Evolutionary conservation across 805 yeast species (phyloP).

Genomic region (Monosporozyma yasuniensis): DNA sequence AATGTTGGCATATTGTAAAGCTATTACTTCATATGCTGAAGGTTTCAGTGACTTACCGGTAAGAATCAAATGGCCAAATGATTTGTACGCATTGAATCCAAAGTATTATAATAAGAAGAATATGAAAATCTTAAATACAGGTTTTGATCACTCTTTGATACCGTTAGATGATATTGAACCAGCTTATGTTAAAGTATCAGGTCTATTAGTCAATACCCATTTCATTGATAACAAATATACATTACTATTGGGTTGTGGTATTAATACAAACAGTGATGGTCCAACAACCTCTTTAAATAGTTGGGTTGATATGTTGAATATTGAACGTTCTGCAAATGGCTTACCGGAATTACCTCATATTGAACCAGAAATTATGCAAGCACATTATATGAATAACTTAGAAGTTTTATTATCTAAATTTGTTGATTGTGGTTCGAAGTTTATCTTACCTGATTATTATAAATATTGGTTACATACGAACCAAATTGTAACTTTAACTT

Average conservation of each 20-base stretch:
- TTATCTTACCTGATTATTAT: slow-evolving; percentile 66
- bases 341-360: slow-evolving; percentile 38
- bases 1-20: slow-evolving; percentile 74
- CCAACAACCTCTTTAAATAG: slow-evolving; percentile 86
- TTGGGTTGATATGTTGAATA: slow-evolving; percentile 55
- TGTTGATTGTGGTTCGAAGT: slow-evolving; percentile 52
- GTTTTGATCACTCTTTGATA: slow-evolving; percentile 26
- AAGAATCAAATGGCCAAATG: slow-evolving; percentile 94
- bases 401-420: slow-evolving; percentile 55
- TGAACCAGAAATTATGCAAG: slow-evolving; percentile 37
- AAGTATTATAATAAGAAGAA: slow-evolving; percentile 36
- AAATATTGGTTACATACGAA: slow-evolving; percentile 75
- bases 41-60: slow-evolving; percentile 74
- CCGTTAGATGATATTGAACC: slow-evolving; percentile 48
- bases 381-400: slow-evolving; percentile 56
- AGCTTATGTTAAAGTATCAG: slow-evolving; percentile 69
- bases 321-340: slow-evolving; percentile 37
- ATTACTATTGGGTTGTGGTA: slow-evolving; percentile 77
- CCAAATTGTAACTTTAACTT: slow-evolving; percentile 63
- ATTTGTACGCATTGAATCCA: slow-evolving; percentile 68
- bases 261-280: slow-evolving; percentile 73
- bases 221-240: slow-evolving; percentile 50
- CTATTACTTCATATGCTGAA: slow-evolving; percentile 49
- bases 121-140: slow-evolving; percentile 15
- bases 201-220: slow-evolving; percentile 75